Percentiles rank a stretch among this genome's conserved stretches.
Evolutionary conservation across 2,329 filamentous ascomycete genomes (phyloP).

Genomic region (Camillea tinctor): DNA sequence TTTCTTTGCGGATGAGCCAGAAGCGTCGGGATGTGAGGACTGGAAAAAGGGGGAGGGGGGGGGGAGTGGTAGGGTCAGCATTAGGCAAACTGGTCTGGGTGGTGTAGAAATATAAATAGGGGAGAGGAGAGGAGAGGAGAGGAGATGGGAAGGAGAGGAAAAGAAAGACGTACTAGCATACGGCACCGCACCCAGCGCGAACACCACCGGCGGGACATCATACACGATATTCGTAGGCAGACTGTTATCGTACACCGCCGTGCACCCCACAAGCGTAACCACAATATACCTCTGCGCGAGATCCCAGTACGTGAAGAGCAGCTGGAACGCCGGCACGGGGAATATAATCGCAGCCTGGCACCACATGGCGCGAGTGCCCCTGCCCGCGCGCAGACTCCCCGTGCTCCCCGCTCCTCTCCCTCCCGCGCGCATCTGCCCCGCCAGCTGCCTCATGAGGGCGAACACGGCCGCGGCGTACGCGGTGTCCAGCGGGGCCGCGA

Average conservation of each 20-base stretch:
- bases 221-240: slow-evolving; percentile 52
- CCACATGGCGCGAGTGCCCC: slow-evolving; percentile 35
- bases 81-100: too few relatives aligned
- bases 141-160: background rate
- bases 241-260: slow-evolving; percentile 40
- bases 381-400: too few relatives aligned
- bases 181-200: slow-evolving; percentile 43
- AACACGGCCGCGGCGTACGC: slow-evolving; percentile 52
- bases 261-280: slow-evolving; percentile 50
- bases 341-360: slow-evolving; percentile 56
- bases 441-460: slow-evolving; percentile 54
- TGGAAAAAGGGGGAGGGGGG: background rate
- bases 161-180: slow-evolving; percentile 46
- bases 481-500: slow-evolving; percentile 36
- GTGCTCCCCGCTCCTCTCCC: too few relatives aligned
- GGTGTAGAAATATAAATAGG: background rate
- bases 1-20: slow-evolving; percentile 35
- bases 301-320: slow-evolving; percentile 47
- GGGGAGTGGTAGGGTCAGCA: too few relatives aligned
- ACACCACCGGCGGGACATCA: slow-evolving; percentile 43
- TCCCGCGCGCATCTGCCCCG: slow-evolving; percentile 41
- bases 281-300: slow-evolving; percentile 49
- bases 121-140: background rate
- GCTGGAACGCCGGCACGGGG: slow-evolving; percentile 49
- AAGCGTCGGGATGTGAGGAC: background rate